Evolutionary conservation across 495 filamentous ascomycete genomes (phyloP), one percentile per base, ranked within the genome.

Genomic region (Penicillium ucsense): DNA sequence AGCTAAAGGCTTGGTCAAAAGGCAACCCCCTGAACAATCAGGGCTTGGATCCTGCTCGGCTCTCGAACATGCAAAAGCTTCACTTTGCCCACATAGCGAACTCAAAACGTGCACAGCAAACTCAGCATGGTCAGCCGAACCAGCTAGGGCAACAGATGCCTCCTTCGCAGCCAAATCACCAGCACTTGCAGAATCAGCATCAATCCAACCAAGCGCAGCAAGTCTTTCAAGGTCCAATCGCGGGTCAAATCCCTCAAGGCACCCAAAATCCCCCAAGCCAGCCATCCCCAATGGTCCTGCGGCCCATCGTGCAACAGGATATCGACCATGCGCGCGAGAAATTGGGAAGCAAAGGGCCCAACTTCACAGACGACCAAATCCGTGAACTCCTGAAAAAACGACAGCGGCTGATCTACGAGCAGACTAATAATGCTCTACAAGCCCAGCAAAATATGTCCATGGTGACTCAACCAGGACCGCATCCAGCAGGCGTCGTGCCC

Each of bases 1-100:
- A 85, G 42, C 66, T 94, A 0, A 89, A 87, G 60, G 64, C 78
- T 36, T 85, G 76, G 72, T 65, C 78, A 2, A 42, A 50, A 2
- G 57, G 70, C 39, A 82, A 81, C 53, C 67, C 67, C n/a, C 69
- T 71, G 36, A 47, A 60, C 12, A 67, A 59, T 12, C 61, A 64
- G 3, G 63, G 66, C 3, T 57, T 70, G 1, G 68, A 74, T 30
- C 40, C 74, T 5, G 55, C 65, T 8, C 68, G 71, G 39, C 47
- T 88, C 3, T 60, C 75, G 47, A 60, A 57, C 8, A 47, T 77
- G 3, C 83, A 88, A 48, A 65, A 65, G 27, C 57, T 71, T 27
- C 82, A 86, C 43, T 56, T 83, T 64, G 55, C 73, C 62, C 58
- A 67, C 34, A 55, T 69, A 7, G 20, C 68, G 28, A 46, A 41